A percentile compares a stretch with the other conserved stretches of the same genome.
These are phyloP conservation scores for Euphrasia confusa DNA, from an alignment of 257 asterid genomes.

Conservation along the genomic window DNA sequence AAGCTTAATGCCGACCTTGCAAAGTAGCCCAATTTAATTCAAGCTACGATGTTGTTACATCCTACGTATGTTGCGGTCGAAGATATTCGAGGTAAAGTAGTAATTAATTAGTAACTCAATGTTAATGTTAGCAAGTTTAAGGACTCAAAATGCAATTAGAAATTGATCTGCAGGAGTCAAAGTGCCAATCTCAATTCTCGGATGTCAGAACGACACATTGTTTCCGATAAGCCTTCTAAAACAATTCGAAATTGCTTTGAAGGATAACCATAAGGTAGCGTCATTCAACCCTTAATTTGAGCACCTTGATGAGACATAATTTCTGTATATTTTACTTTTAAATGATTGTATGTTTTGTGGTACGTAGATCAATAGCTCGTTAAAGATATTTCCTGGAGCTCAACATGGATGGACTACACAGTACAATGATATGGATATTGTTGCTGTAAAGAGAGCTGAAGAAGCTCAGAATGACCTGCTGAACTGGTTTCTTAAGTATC, in stretches of 20 bases:
- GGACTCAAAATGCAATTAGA: no score
- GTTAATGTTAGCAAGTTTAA: no score
- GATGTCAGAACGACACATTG: slow-evolving; percentile 39
- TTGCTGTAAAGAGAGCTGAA: slow-evolving; percentile 35
- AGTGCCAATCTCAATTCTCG: no score
- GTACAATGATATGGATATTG: slow-evolving; percentile 40
- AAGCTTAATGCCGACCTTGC: slow-evolving; percentile 50
- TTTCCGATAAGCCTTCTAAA: slow-evolving; percentile 41
- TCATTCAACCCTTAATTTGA: background rate
- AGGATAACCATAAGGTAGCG: slow-evolving; percentile 43
- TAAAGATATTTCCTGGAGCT: slow-evolving; percentile 48
- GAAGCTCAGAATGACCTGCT: slow-evolving; percentile 46
- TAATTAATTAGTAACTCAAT: no score
- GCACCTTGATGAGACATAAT: background rate
- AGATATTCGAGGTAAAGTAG: no score
- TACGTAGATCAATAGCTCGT: slow-evolving; percentile 36
- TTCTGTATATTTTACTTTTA: no score
- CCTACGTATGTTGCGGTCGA: no score
- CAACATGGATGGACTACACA: slow-evolving; percentile 48
- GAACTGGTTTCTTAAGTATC: slow-evolving; percentile 40
- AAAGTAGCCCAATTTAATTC: slow-evolving; percentile 29
- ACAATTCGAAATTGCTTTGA: slow-evolving; percentile 30
- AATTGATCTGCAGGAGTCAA: no score
- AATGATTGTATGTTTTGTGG: no score
- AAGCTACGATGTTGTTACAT: slow-evolving; percentile 44